Conservation (phyloP, 441 rosid genomes). For the Manihot esculenta region DNA sequence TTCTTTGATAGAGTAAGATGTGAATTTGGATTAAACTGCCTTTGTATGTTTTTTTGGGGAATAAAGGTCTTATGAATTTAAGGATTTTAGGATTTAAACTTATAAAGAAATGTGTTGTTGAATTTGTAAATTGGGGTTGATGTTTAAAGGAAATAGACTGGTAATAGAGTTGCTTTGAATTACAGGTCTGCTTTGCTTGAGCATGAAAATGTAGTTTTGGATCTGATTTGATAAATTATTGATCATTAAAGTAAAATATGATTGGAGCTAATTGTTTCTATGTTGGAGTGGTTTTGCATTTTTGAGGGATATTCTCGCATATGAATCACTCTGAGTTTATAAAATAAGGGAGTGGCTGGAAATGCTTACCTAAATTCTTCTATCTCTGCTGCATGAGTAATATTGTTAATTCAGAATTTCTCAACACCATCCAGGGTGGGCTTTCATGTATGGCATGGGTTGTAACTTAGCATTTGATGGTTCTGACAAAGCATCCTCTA, state of each 20-base stretch:
- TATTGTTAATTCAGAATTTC: not conserved
- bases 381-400: not conserved
- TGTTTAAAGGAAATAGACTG: slow-evolving; percentile 5
- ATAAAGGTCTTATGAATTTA: not conserved
- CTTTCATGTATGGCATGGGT: not conserved
- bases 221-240: not conserved
- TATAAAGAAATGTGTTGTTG: not conserved
- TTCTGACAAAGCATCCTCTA: not conserved
- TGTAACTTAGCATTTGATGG: not conserved
- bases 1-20: not conserved
- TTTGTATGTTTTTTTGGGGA: not conserved
- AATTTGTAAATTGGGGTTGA: not conserved
- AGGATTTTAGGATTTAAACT: not conserved
- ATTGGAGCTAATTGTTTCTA: not conserved
- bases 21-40: not conserved
- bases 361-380: not conserved
- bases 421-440: not conserved
- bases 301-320: not conserved
- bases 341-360: not conserved
- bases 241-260: not conserved
- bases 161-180: not conserved
- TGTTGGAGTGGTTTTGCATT: not conserved
- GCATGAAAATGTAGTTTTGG: not conserved
- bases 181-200: not conserved
- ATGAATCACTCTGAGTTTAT: not conserved